Conservation (phyloP, 306 rosid genomes). For the Parietaria judaica region DNA sequence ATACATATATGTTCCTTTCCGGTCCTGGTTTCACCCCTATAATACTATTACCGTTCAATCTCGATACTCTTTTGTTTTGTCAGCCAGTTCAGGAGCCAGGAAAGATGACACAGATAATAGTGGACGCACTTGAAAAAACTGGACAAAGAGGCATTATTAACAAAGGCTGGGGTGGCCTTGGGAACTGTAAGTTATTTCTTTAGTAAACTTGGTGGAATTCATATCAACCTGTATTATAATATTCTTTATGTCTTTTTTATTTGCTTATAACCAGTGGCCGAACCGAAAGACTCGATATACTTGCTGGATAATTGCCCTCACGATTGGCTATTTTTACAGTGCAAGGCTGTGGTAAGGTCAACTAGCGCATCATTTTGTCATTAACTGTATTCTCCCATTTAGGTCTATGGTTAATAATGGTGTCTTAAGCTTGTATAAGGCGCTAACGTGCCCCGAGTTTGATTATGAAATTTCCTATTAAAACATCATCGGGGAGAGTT, state of each 20-base stretch:
- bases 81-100: slow-evolving; percentile 97
- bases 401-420: too few relatives aligned
- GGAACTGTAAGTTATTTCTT: slow-evolving; percentile 54
- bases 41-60: too few relatives aligned
- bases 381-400: too few relatives aligned
- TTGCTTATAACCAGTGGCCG: slow-evolving; percentile 65
- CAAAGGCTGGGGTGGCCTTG: slow-evolving; percentile 99
- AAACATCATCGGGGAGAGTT: too few relatives aligned
- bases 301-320: slow-evolving; percentile 86
- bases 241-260: slow-evolving; percentile 13
- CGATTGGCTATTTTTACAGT: slow-evolving; percentile 94
- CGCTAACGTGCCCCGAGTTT: too few relatives aligned
- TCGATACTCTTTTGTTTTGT: slow-evolving; percentile 5
- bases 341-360: slow-evolving; percentile 98
- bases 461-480: too few relatives aligned
- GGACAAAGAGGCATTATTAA: slow-evolving; percentile 96
- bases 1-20: too few relatives aligned
- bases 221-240: slow-evolving; percentile 10
- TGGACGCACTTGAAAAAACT: slow-evolving; percentile 73
- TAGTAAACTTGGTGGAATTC: neutral
- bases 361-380: neutral
- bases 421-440: too few relatives aligned
- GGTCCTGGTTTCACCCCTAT: too few relatives aligned
- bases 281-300: slow-evolving; percentile 73
- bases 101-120: slow-evolving; percentile 89